phyloP scores from a whole-genome alignment of 2,329 filamentous ascomycete genomes.

The Geoglossum cookeanum region DNA sequence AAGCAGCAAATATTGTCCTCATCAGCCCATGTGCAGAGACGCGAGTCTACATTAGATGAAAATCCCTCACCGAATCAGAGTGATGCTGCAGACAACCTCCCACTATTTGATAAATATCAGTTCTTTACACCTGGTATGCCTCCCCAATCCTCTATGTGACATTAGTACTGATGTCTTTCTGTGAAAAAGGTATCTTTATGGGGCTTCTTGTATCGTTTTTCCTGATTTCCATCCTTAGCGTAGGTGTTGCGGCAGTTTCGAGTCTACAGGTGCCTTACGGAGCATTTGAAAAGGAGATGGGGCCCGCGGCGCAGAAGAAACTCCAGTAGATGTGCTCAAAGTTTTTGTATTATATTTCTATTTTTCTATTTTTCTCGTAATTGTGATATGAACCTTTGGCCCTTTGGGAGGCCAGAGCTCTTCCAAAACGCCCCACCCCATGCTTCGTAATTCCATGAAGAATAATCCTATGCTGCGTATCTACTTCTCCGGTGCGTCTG shows the following conservation, averaged over 20 bases:
- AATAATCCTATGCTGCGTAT: slow-evolving; percentile 2
- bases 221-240: slow-evolving; percentile 57
- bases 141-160: background rate
- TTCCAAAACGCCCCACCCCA: background rate
- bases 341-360: background rate
- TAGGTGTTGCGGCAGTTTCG: slow-evolving; percentile 55
- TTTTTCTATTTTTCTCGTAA: background rate
- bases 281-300: slow-evolving; percentile 92
- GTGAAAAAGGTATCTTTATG: slow-evolving; percentile 63
- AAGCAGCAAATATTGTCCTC: slow-evolving; percentile 7
- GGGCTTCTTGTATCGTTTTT: slow-evolving; percentile 51
- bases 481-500: slow-evolving; percentile 55
- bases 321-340: slow-evolving; percentile 30
- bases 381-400: background rate
- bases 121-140: slow-evolving; percentile 71
- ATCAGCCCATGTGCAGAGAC: background rate
- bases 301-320: slow-evolving; percentile 72
- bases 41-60: background rate
- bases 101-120: slow-evolving; percentile 79
- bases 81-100: slow-evolving; percentile 19
- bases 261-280: slow-evolving; percentile 82
- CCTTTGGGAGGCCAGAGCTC: background rate
- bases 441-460: background rate
- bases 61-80: slow-evolving; percentile 8
- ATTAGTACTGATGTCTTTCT: background rate